Evolutionary conservation across 2,329 filamentous ascomycete genomes (phyloP), one percentile per base, ranked within the genome.

Genomic region (Neofusicoccum umdonicola): DNA sequence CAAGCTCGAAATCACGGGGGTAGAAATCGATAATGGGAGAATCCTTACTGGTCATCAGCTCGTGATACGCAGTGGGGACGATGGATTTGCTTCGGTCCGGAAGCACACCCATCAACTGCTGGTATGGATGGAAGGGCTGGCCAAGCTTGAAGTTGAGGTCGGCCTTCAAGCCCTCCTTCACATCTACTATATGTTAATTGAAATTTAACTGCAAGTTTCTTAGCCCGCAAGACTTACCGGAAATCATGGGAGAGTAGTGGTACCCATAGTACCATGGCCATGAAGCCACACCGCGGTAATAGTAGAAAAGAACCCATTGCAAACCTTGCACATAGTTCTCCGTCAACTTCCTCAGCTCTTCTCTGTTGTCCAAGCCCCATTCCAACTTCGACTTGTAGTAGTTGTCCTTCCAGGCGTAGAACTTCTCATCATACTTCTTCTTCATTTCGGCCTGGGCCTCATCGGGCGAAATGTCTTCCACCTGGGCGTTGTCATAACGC

Each of bases 231-330:
- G 9, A 66, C 77, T 73, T 79, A 89, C 88, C 88, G 68, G 92
- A 96, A 65, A 97, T 99, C 87, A 98, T 92, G 1, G 95, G 95
- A 9, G 96, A 91, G 78, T 99, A 99, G 79, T 99, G 96, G 77
- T 97, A 99, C 66, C 85, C 84, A 78, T 97, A 99, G 80, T 91
- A 99, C 95, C 95, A 99, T 13, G 95, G 93, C 95, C 95, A 99
- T 12, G 94, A 98, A 15, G 92, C 95, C 66, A 99, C 95, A 67
- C 95, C 95, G 62, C 90, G 89, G 80, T 99, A 99, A 79, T 99
- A 99, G 81, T 99, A 99, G 78, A 90, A 97, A 57, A 99, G 82
- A 48, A 99, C 95, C 96, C 95, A 99, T 76, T 99, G 95, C 66
- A 99, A 81, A 67, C 95, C 95, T 79, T 99, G 92, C 6, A 99